Conservation (phyloP, 192 early-diverging fungal genomes). For the Radiomyces spectabilis region DNA sequence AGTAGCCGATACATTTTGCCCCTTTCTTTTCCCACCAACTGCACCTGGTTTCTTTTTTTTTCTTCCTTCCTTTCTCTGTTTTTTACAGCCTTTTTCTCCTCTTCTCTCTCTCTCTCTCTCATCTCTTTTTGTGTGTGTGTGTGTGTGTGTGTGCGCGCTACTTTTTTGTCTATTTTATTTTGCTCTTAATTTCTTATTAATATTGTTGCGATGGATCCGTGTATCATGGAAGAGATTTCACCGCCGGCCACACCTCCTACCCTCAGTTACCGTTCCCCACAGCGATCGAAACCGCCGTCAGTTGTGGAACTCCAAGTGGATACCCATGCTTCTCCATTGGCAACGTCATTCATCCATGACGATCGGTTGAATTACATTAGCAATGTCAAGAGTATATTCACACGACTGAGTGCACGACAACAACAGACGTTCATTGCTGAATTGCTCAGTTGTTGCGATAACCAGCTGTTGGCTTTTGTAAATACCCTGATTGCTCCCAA, state of each 20-base stretch:
- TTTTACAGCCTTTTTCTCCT: neutral
- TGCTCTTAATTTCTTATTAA: slow-evolving; percentile 1
- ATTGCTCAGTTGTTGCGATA: slow-evolving; percentile 39
- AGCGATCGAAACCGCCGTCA: neutral
- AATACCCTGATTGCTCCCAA: slow-evolving; percentile 44
- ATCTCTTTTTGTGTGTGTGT: neutral
- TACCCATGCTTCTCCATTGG: neutral
- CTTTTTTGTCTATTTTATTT: neutral
- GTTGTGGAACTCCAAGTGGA: neutral
- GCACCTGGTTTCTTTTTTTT: neutral
- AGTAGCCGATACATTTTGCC: neutral
- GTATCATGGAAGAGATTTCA: slow-evolving; percentile 20
- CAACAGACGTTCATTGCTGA: slow-evolving; percentile 33
- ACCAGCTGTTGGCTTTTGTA: slow-evolving; percentile 37
- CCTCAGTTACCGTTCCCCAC: neutral
- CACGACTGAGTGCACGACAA: slow-evolving; percentile 19
- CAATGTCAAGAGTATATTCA: slow-evolving; percentile 28
- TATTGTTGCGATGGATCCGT: slow-evolving; percentile 24
- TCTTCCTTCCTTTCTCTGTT: neutral
- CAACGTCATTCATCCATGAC: neutral
- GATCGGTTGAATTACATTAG: slow-evolving; percentile 12
- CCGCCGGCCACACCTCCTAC: slow-evolving; percentile 31
- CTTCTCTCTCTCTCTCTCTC: neutral
- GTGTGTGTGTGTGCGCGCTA: neutral
- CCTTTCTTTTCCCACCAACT: neutral